These are phyloP conservation scores for Malus sylvestris DNA, from an alignment of 306 rosid species.

Conservation along the genomic window DNA sequence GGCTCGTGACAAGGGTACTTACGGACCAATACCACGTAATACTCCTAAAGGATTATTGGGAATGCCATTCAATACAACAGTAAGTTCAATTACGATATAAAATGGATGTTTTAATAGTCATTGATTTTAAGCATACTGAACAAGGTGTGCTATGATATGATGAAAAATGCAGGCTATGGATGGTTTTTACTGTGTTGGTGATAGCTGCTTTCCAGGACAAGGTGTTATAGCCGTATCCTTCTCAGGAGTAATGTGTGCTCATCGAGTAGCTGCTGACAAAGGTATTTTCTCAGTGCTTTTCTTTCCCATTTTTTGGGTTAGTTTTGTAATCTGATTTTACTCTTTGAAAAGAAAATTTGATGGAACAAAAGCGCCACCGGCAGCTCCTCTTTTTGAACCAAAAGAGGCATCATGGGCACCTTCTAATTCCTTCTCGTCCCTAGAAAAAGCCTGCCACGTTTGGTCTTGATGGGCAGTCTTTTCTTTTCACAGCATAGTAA, in stretches of 20 bases:
- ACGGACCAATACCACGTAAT: constrained; percentile 89
- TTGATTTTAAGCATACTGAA: constrained; percentile 12
- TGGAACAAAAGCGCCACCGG: background rate
- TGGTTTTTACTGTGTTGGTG: constrained; percentile 96
- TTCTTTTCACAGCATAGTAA: background rate
- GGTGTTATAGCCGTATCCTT: constrained; percentile 96
- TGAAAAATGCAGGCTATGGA: constrained; percentile 60
- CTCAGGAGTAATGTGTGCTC: constrained; percentile 96
- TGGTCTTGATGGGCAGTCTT: background rate
- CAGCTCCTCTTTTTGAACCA: background rate
- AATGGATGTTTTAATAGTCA: constrained; percentile 9
- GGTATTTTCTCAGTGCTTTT: constrained; percentile 32
- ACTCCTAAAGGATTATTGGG: constrained; percentile 83
- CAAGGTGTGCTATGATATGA: background rate
- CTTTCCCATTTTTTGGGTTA: background rate
- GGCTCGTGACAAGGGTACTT: constrained; percentile 85
- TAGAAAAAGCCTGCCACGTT: background rate
- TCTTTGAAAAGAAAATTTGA: background rate
- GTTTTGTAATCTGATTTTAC: background rate
- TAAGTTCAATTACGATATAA: constrained; percentile 30
- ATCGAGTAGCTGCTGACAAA: constrained; percentile 91
- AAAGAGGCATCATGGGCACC: background rate
- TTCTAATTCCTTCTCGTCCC: background rate
- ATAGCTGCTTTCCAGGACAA: constrained; percentile 99
- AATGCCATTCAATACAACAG: constrained; percentile 98